A percentile compares a stretch with the other conserved stretches of the same genome.
Conservation (phyloP, 1,284 basidiomycete species). For the Leccinum proximum region DNA sequence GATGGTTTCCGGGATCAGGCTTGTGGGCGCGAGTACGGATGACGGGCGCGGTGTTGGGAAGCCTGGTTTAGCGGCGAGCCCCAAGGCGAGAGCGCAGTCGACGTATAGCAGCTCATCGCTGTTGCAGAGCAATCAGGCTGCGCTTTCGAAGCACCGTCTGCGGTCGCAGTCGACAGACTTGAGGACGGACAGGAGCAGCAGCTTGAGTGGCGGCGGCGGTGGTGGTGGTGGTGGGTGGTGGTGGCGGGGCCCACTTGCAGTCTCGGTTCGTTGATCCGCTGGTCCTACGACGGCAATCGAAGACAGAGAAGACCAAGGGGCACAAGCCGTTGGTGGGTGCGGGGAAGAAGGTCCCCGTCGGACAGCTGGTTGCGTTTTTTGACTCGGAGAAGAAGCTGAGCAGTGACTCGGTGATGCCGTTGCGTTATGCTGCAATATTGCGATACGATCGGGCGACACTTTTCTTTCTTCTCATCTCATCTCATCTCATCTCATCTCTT, state of each 20-base stretch:
- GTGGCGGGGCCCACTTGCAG: conserved; percentile 13
- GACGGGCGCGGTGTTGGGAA: conserved; percentile 6
- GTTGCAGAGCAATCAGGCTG: conserved; percentile 28
- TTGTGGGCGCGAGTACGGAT: conserved; percentile 16
- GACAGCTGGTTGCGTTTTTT: conserved; percentile 79
- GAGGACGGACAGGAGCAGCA: conserved; percentile 11
- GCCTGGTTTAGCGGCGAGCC: conserved; percentile 13
- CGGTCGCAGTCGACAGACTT: conserved; percentile 32
- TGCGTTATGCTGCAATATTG: neutral
- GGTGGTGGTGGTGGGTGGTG: neutral
- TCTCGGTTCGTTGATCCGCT: conserved; percentile 68
- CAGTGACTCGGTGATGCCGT: conserved; percentile 9
- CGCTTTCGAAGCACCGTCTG: conserved; percentile 19
- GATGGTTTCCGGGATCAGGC: conserved; percentile 21
- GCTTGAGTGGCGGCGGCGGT: neutral
- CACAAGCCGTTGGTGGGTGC: conserved; percentile 25
- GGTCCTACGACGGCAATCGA: conserved; percentile 60
- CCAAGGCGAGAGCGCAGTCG: conserved; percentile 47
- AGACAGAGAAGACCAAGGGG: conserved; percentile 40
- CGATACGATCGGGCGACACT: neutral
- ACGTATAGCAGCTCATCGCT: conserved; percentile 36
- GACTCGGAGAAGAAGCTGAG: conserved; percentile 51
- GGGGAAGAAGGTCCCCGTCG: conserved; percentile 64
- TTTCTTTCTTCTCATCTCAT: neutral
- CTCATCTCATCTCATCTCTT: neutral